Base-by-base conservation (phyloP, 805 yeast species). In the Candida methanosorbosa region DNA sequence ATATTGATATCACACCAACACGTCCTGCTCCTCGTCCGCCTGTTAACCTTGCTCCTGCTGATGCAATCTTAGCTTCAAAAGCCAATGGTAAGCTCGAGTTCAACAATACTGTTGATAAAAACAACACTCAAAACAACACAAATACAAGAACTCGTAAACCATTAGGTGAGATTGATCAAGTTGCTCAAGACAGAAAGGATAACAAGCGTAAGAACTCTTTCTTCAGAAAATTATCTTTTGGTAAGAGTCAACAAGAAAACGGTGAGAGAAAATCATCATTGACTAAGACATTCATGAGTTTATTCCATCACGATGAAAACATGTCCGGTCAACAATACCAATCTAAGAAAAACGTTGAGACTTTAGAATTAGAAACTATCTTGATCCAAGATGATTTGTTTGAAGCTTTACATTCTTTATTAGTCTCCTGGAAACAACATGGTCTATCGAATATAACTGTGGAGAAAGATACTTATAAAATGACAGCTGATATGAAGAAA, bases 341-440 rank as follows among this genome's bases (percentile, higher is more conserved):
- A n/a, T n/a, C n/a, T n/a, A n/a, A n/a, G n/a, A 48, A 63, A 27
- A 61, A 51, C 50, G 41, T 52, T 22, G 41, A 39, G 24, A 62
- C 69, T 11, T 37, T 32, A 14, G 61, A 67, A 19, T 52, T 72
- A 33, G 38, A 37, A 17, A 56, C 64, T 2, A 44, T 49, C 16
- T 38, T 60, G 17, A 62, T 70, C 9, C 60, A 61, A 38, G 68
- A 61, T 19, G 85, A 81, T 50, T 67, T 81, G 67, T 69, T 72
- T 40, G 72, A 74, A 29, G 85, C 86, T 3, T 58, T 81, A 45
- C 68, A 63, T 50, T 73, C 81, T 29, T 65, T 81, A 36, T 59
- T 81, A 43, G 63, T 56, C 30, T 75, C 80, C 14, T 81, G 92
- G 92, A 68, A 74, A 12, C 74, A 70, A 39, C 80, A 80, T 46